Evolutionary conservation across 2,329 filamentous ascomycete genomes (phyloP), one percentile per base, ranked within the genome.

Genomic region (Colletotrichum plurivorum): DNA sequence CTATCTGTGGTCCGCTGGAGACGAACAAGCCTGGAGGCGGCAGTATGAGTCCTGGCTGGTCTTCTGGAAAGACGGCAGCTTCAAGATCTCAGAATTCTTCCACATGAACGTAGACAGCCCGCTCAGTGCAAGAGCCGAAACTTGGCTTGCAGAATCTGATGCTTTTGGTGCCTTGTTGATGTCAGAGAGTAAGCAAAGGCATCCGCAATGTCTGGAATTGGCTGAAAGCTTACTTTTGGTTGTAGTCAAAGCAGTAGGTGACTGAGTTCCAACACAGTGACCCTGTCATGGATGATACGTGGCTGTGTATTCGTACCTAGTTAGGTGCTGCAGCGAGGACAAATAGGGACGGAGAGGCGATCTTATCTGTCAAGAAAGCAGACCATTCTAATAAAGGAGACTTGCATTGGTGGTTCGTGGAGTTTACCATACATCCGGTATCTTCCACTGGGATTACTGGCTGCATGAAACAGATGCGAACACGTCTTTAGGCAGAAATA

Each of bases 81-180:
- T 64, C 61, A 67, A 59, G 48, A 71, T 71, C 57, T 60, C 31
- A 15, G 72, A 73, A 60, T 52, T 73, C 49, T 73, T 73, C 43
- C 41, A 59, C 15, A 58, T 72, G n/a, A 69, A n/a, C 16, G 59
- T 3, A 54, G 58, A 16, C 54, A n/a, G 1, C 16, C 6, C 3
- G 12, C 72, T 43, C 62, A 71, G 46, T 5, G 25, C 8, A 3
- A 54, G 72, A 49, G 64, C 55, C 8, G 72, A 73, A 39, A 58
- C 45, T 49, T 73, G 72, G 72, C 66, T 72, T 41, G 65, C 72
- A 2, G 72, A 72, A 39, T 68, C 56, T 3, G 72, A 73, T 25
- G 71, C 72, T 12, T 71, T 66, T 57, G 72, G 72, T 1, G 65
- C 69, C 56, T 68, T 73, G 56, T 31, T 73, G 6, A 72, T 72